Conservation (phyloP, 1,284 basidiomycete species). For the Porodaedalea pini region DNA sequence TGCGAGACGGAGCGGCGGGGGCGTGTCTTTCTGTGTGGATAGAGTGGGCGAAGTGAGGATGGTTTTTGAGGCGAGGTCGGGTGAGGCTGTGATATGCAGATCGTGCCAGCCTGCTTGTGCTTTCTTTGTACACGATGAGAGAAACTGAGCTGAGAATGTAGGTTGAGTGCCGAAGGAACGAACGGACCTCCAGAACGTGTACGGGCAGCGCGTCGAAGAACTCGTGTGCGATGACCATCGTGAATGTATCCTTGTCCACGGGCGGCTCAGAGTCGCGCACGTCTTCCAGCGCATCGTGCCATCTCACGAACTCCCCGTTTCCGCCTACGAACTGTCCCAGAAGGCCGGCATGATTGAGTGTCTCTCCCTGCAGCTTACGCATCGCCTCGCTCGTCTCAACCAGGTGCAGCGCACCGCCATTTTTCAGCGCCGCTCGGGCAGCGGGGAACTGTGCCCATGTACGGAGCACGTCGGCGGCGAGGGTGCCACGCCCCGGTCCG, state of each 20-base stretch:
- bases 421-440: constrained; percentile 39
- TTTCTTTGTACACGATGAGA: constrained; percentile 46
- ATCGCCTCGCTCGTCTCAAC: constrained; percentile 78
- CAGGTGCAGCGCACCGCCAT: constrained; percentile 52
- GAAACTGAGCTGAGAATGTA: background rate
- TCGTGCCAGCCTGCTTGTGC: constrained; percentile 83
- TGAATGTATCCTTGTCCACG: constrained; percentile 56
- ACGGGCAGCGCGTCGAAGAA: constrained; percentile 98
- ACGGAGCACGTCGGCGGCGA: constrained; percentile 88
- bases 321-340: constrained; percentile 2
- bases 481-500: constrained; percentile 90
- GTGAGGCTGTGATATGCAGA: constrained; percentile 63
- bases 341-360: constrained; percentile 35
- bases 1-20: constrained; percentile 53
- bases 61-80: constrained; percentile 29
- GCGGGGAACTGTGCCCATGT: constrained; percentile 56
- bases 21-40: constrained; percentile 35
- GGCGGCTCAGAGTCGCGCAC: constrained; percentile 37
- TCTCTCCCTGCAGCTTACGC: constrained; percentile 60
- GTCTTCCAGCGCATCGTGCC: constrained; percentile 75
- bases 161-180: constrained; percentile 6
- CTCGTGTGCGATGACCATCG: constrained; percentile 91
- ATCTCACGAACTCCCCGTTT: constrained; percentile 42
- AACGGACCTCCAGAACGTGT: constrained; percentile 78
- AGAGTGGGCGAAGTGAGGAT: constrained; percentile 36